Evolutionary conservation across 495 filamentous ascomycete genomes (phyloP).

Genomic region (Tetracladium setigerum): DNA sequence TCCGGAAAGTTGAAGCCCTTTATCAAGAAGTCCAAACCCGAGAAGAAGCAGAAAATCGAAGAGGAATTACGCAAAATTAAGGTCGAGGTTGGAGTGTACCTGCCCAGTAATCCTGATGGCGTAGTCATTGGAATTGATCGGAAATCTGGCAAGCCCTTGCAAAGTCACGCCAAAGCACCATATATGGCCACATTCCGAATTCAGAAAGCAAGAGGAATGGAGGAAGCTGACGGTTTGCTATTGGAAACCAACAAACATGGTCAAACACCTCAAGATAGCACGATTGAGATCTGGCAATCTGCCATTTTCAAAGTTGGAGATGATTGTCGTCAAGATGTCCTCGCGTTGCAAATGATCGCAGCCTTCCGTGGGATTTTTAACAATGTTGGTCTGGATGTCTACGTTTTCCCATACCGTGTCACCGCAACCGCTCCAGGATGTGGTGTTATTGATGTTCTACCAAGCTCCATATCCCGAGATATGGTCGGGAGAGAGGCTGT

Average conservation of each 20-base stretch:
- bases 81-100: conserved; percentile 92
- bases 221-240: conserved; percentile 39
- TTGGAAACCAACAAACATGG: conserved; percentile 19
- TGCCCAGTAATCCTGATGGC: conserved; percentile 94
- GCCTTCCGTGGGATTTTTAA: conserved; percentile 96
- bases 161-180: conserved; percentile 95
- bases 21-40: conserved; percentile 86
- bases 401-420: conserved; percentile 93
- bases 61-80: conserved; percentile 96
- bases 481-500: conserved; percentile 98
- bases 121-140: conserved; percentile 96
- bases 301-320: conserved; percentile 99
- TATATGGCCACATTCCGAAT: conserved; percentile 99
- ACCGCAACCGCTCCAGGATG: conserved; percentile 98
- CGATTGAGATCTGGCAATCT: conserved; percentile 93
- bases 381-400: conserved; percentile 88
- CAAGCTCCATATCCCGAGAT: conserved; percentile 95
- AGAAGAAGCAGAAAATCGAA: conserved; percentile 99
- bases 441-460: conserved; percentile 95
- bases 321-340: conserved; percentile 94
- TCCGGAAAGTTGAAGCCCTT: conserved; percentile 92
- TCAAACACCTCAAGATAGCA: conserved; percentile 25
- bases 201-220: conserved; percentile 57
- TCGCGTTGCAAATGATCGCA: conserved; percentile 95
- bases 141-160: conserved; percentile 92